Evolutionary conservation across 1,139 yeast species (phyloP), one percentile per base, ranked within the genome.

Genomic region (Sugiyamaella castrensis): DNA sequence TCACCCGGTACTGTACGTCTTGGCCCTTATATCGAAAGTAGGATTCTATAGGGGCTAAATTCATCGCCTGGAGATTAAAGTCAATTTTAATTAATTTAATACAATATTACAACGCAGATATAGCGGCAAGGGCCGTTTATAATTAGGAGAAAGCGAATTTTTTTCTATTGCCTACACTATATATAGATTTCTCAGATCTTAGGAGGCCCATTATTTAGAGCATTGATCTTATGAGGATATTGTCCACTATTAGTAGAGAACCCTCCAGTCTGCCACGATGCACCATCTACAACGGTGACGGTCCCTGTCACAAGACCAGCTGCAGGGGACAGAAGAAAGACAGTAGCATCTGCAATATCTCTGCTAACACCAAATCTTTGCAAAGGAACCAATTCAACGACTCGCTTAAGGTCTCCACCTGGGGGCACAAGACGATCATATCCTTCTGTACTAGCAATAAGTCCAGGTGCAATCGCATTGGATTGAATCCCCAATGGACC

Each of bases 341-440:
- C 87, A 0, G 98, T 89, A 1, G 94, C 82, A 57, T 91, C 85
- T 12, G 98, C 97, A 63, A 91, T 86, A 65, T 91, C 98, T 51
- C 69, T 71, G 10, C 89, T 80, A 2, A 77, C 64, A 1, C 98
- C 98, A 48, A 81, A 68, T 64, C 92, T 74, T 67, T 85, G 95
- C 57, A 88, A 67, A 2, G 98, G 98, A 30, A 87, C 75, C 54
- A 67, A 72, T 53, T 73, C 69, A 2, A 64, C 55, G 13, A 27
- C 26, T 9, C 13, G 8, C 29, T 13, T 24, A 31, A 77, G 60
- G 27, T 75, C 70, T 5, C 69, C 68, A 19, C 76, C 78, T 11
- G 70, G 70, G 8, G 76, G 73, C 8, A 74, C 60, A 38, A 76
- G 73, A 55, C 94, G 73, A 40, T 75, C 73, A 66, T 84, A 72